A percentile compares a stretch with the other conserved stretches of the same genome.
These are phyloP conservation scores for Grosmannia huntii DNA, from an alignment of 2,329 filamentous ascomycete species.

Conservation along the genomic window DNA sequence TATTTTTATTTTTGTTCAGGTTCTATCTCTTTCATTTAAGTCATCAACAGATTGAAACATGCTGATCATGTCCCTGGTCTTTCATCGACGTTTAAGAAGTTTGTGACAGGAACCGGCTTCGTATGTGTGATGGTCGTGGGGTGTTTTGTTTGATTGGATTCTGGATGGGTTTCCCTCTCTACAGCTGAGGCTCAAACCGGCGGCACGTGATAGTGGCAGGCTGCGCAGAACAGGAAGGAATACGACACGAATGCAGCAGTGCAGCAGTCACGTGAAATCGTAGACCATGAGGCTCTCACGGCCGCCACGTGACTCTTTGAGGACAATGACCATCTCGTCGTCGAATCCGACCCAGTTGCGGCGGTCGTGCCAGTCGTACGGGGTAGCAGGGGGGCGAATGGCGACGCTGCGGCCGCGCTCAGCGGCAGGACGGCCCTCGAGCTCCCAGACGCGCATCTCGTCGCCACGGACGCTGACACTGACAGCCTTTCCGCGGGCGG, in stretches of 20 bases:
- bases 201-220: too few species aligned
- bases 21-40: neutral
- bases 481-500: conserved; percentile 72
- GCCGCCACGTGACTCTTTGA: conserved; percentile 57
- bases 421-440: conserved; percentile 44
- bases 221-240: too few species aligned
- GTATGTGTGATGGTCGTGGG: too few species aligned
- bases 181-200: too few species aligned
- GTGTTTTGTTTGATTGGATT: too few species aligned
- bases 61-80: neutral
- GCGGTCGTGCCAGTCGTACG: conserved; percentile 28
- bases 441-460: conserved; percentile 76
- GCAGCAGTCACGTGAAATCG: conserved; percentile 55
- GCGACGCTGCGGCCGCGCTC: conserved; percentile 33
- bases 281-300: conserved; percentile 69
- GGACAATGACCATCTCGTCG: conserved; percentile 79
- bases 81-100: neutral
- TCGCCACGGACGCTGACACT: conserved; percentile 74
- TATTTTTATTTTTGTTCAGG: neutral
- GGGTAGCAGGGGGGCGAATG: conserved; percentile 26
- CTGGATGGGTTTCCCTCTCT: too few species aligned
- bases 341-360: conserved; percentile 73
- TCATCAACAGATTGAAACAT: neutral
- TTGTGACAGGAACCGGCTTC: neutral
- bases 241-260: too few species aligned